phyloP scores from a whole-genome alignment of 192 early-diverging fungal genomes.

The Gorgonomyces haynaldii region DNA sequence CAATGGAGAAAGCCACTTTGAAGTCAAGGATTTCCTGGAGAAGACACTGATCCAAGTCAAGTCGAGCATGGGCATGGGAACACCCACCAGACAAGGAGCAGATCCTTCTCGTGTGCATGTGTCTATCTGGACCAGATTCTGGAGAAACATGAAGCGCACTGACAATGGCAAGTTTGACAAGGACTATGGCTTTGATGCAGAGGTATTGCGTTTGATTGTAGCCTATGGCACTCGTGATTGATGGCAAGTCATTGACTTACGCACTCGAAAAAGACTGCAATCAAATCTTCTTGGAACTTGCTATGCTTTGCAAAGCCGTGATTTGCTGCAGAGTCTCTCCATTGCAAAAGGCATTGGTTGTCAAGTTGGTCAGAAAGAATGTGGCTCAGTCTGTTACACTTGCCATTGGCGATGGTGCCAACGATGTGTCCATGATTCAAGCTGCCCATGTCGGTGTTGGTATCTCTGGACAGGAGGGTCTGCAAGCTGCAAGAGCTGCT shows the following conservation, averaged over 20 bases:
- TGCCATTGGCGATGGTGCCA: constrained; percentile 98
- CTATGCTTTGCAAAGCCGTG: constrained; percentile 85
- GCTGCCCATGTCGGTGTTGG: constrained; percentile 97
- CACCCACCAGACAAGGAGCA: not conserved
- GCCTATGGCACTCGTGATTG: constrained; percentile 86
- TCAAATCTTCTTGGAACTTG: constrained; percentile 71
- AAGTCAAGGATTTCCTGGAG: constrained; percentile 83
- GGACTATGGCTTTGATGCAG: constrained; percentile 23
- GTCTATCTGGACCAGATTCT: too few relatives aligned
- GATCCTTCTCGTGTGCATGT: too few relatives aligned
- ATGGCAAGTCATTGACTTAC: constrained; percentile 81
- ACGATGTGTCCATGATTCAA: constrained; percentile 99
- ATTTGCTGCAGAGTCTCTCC: constrained; percentile 97
- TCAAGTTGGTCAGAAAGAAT: constrained; percentile 88
- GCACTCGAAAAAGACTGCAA: constrained; percentile 69
- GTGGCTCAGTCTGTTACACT: constrained; percentile 69
- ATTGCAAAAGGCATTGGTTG: constrained; percentile 94
- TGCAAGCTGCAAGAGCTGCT: constrained; percentile 90
- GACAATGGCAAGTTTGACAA: constrained; percentile 30
- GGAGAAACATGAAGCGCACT: not conserved
- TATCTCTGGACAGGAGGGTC: constrained; percentile 89
- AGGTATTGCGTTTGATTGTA: constrained; percentile 23
- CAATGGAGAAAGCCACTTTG: constrained; percentile 75
- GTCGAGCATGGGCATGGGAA: constrained; percentile 3
- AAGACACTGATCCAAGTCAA: constrained; percentile 72